Conservation (phyloP, 805 yeast species). For the Yamadazyma laniorum region DNA sequence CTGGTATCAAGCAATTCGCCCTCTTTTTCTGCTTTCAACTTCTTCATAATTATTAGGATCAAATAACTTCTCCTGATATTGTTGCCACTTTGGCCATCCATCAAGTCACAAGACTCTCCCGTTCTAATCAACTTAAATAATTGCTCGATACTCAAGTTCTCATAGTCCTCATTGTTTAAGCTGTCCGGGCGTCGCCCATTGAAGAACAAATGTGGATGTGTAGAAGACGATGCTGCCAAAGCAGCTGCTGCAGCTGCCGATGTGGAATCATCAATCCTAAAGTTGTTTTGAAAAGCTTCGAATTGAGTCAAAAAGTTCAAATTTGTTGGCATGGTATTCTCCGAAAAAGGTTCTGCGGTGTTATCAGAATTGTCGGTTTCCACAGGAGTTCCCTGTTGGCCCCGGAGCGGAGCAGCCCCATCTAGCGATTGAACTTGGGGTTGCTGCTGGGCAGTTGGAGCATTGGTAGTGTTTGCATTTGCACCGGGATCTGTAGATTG, state of each 20-base stretch:
- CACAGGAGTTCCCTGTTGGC: not conserved
- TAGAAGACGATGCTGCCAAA: slow-evolving; percentile 12
- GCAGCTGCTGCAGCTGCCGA: slow-evolving; percentile 16
- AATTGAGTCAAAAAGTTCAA: slow-evolving; percentile 12
- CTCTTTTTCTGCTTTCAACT: slow-evolving; percentile 37
- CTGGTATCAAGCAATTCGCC: slow-evolving; percentile 32
- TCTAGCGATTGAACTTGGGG: not conserved
- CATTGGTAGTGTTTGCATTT: not conserved
- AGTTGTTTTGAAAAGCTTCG: slow-evolving; percentile 14
- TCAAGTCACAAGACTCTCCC: slow-evolving; percentile 15
- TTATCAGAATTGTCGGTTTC: not conserved
- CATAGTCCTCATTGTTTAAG: slow-evolving; percentile 40
- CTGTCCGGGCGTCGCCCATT: slow-evolving; percentile 7
- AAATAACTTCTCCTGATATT: slow-evolving; percentile 38
- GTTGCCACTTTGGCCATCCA: slow-evolving; percentile 13
- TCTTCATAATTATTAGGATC: slow-evolving; percentile 34
- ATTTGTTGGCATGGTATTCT: not conserved
- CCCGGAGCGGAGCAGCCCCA: too few relatives aligned
- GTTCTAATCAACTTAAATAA: slow-evolving; percentile 35
- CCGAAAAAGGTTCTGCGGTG: not conserved
- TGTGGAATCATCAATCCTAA: slow-evolving; percentile 10
- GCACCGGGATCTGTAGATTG: not conserved
- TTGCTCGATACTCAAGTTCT: slow-evolving; percentile 35
- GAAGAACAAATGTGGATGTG: slow-evolving; percentile 14
- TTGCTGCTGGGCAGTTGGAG: not conserved